phyloP scores from a whole-genome alignment of 129 eudicot genomes.

The Heracleum sosnowskyi region DNA sequence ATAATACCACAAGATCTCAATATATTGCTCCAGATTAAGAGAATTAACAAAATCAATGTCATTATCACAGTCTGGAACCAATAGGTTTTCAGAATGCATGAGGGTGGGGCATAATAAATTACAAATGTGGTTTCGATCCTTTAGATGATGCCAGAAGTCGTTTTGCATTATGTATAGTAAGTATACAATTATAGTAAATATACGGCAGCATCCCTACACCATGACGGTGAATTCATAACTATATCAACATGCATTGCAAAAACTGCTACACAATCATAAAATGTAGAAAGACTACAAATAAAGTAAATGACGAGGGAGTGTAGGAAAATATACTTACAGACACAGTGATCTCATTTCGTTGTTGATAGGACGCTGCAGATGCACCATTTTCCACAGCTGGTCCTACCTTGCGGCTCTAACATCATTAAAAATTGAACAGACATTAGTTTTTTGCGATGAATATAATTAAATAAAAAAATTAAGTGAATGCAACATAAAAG shows the following conservation, averaged over 20 bases:
- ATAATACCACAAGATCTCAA: background rate
- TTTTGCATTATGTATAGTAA: no score
- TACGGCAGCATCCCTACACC: background rate
- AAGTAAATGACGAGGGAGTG: background rate
- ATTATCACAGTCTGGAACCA: background rate
- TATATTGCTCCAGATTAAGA: background rate
- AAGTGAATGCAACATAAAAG: background rate
- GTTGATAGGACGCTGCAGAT: constrained; percentile 70
- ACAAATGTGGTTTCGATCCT: no score
- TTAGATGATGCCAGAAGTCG: no score
- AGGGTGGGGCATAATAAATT: no score
- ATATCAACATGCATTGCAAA: background rate
- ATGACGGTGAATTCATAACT: background rate
- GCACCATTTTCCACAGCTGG: constrained; percentile 35
- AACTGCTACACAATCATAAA: background rate
- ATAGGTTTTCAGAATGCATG: background rate
- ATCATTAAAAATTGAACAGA: constrained; percentile 10
- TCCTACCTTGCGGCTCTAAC: constrained; percentile 33
- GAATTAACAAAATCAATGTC: background rate
- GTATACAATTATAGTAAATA: no score
- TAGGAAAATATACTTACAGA: constrained; percentile 42
- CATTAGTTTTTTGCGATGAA: background rate
- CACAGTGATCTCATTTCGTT: constrained; percentile 76
- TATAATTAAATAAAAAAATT: background rate
- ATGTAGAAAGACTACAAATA: background rate